These are phyloP conservation scores for Albophoma yamanashiensis DNA, from an alignment of 2,329 filamentous ascomycete species.

Conservation along the genomic window DNA sequence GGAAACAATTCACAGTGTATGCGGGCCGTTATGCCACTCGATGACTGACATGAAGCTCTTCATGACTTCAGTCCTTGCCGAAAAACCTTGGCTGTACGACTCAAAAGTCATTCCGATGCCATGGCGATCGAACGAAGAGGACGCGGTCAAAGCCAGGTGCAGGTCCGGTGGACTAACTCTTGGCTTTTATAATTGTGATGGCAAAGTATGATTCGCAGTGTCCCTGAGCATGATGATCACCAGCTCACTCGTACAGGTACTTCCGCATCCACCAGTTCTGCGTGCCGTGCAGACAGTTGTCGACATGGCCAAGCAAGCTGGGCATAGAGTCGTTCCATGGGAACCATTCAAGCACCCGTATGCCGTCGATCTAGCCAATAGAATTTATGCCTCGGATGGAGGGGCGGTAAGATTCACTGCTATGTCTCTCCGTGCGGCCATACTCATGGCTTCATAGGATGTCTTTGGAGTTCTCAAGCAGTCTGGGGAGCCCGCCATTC, in stretches of 20 bases:
- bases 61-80: conserved; percentile 17
- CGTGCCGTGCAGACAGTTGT: conserved; percentile 15
- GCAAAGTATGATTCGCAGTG: background rate
- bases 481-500: conserved; percentile 25
- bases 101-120: conserved; percentile 22
- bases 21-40: conserved; percentile 20
- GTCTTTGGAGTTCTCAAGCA: conserved; percentile 13
- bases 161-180: conserved; percentile 13
- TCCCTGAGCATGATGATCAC: background rate
- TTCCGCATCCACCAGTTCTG: background rate
- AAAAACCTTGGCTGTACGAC: conserved; percentile 24
- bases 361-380: conserved; percentile 13
- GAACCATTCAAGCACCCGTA: conserved; percentile 17
- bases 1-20: conserved; percentile 19
- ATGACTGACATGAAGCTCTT: conserved; percentile 10
- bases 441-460: conserved; percentile 10
- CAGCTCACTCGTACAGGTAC: background rate
- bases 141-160: conserved; percentile 11
- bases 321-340: conserved; percentile 19
- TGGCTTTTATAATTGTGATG: conserved; percentile 21
- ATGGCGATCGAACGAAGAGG: conserved; percentile 21
- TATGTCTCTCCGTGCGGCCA: too few species aligned
- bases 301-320: conserved; percentile 12
- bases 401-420: conserved; percentile 10
- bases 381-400: conserved; percentile 17